Percentiles rank a stretch among this genome's conserved stretches.
Conservation (phyloP, 192 early-diverging fungal species). For the Backusella liffmaniae region DNA sequence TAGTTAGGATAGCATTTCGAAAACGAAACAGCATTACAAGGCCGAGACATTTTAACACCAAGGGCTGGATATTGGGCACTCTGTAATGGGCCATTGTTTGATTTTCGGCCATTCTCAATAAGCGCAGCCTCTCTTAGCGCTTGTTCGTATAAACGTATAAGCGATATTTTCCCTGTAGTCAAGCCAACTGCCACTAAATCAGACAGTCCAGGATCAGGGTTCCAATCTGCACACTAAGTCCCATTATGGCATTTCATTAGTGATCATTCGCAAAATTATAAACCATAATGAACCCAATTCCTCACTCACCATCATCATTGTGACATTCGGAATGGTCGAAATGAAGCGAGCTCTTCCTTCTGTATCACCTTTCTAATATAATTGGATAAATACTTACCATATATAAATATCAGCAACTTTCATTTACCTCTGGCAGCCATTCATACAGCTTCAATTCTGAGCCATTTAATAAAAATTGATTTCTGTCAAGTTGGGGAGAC, state of each 20-base stretch:
- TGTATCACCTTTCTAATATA: not conserved
- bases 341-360: slow-evolving; percentile 18
- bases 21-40: slow-evolving; percentile 74
- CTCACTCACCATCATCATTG: slow-evolving; percentile 32
- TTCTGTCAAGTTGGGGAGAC: slow-evolving; percentile 52
- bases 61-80: slow-evolving; percentile 37
- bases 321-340: slow-evolving; percentile 26
- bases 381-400: not conserved
- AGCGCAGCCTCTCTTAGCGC: not conserved
- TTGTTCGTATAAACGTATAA: slow-evolving; percentile 48
- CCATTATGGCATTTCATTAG: not conserved
- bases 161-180: slow-evolving; percentile 53
- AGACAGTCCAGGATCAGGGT: slow-evolving; percentile 49
- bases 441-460: slow-evolving; percentile 60
- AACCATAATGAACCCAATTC: not conserved
- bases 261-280: not conserved
- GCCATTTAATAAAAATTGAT: slow-evolving; percentile 54
- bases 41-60: slow-evolving; percentile 50
- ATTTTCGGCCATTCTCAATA: not conserved
- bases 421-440: slow-evolving; percentile 33
- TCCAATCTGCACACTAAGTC: slow-evolving; percentile 64
- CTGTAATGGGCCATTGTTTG: not conserved
- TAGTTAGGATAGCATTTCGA: slow-evolving; percentile 55
- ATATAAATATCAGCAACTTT: not conserved
- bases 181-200: slow-evolving; percentile 61